These are phyloP conservation scores for Oryza nivara DNA, from an alignment of 176 grass and related monocot species.

Conservation along the genomic window DNA sequence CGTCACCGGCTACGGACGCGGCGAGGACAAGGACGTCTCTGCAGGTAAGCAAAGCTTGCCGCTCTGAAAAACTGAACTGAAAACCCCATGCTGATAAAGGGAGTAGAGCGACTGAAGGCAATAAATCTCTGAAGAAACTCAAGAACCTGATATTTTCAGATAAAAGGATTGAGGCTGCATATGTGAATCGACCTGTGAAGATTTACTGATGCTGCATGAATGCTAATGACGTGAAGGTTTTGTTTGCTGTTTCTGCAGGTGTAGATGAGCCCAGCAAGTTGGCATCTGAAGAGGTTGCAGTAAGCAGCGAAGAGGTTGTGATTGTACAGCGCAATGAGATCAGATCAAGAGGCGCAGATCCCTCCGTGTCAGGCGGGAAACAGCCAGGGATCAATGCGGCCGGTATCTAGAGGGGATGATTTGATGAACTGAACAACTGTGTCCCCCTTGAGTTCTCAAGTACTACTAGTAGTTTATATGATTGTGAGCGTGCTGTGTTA, in stretches of 20 bases:
- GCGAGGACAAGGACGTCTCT: background rate
- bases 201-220: background rate
- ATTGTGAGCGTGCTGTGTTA: background rate
- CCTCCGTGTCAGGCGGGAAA: background rate
- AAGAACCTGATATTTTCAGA: too few species aligned
- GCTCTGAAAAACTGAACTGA: background rate
- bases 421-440: background rate
- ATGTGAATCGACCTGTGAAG: background rate
- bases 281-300: background rate
- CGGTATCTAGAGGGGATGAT: background rate
- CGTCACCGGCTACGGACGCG: conserved; percentile 26
- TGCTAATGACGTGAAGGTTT: background rate
- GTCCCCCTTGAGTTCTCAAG: background rate
- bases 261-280: conserved; percentile 2
- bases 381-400: background rate
- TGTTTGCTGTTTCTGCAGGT: background rate
- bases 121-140: too few species aligned
- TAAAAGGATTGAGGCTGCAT: background rate
- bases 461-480: background rate
- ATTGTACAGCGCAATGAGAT: background rate
- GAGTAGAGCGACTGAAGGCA: background rate
- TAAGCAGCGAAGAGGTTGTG: background rate
- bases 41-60: conserved; percentile 12
- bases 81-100: background rate
- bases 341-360: conserved; percentile 24